Evolutionary conservation across 2,329 filamentous ascomycete genomes (phyloP).

Genomic region (Fusarium odoratissimum): DNA sequence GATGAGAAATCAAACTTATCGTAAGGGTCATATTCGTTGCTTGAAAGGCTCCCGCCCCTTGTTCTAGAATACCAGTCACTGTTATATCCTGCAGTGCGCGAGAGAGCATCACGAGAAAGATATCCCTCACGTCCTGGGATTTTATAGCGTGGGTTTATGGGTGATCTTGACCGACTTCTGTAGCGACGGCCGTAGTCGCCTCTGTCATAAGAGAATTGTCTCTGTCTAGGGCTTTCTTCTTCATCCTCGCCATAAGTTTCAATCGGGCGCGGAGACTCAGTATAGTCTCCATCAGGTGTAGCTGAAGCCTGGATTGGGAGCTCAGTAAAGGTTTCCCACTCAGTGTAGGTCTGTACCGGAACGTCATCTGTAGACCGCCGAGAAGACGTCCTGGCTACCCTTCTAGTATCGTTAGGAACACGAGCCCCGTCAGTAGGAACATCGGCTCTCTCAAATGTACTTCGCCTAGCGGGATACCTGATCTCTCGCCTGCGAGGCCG

Average conservation of each 20-base stretch:
- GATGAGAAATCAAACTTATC: slow-evolving; percentile 46
- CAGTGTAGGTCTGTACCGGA: neutral
- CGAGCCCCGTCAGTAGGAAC: neutral
- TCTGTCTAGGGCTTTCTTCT: neutral
- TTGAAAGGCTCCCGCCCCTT: slow-evolving; percentile 27
- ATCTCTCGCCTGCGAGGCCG: slow-evolving; percentile 11
- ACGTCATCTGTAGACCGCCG: slow-evolving; percentile 8
- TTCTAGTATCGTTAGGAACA: slow-evolving; percentile 5
- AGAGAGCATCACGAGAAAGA: slow-evolving; percentile 3
- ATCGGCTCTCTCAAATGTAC: slow-evolving; percentile 20
- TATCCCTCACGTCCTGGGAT: slow-evolving; percentile 2
- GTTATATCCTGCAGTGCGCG: slow-evolving; percentile 6
- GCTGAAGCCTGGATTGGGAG: neutral
- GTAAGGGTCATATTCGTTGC: slow-evolving; percentile 46
- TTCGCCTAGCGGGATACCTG: slow-evolving; percentile 4
- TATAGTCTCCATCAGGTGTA: slow-evolving; percentile 9
- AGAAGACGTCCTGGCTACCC: neutral
- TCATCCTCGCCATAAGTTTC: slow-evolving; percentile 24
- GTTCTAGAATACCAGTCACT: slow-evolving; percentile 2
- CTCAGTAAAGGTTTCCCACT: neutral
- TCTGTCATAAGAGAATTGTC: neutral
- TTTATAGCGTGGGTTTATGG: slow-evolving; percentile 4
- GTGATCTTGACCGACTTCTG: slow-evolving; percentile 22
- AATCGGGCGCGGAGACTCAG: slow-evolving; percentile 34
- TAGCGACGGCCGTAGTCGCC: neutral